Evolutionary conservation across 345 rosid species (phyloP).

Genomic region (Raphanus sativus): DNA sequence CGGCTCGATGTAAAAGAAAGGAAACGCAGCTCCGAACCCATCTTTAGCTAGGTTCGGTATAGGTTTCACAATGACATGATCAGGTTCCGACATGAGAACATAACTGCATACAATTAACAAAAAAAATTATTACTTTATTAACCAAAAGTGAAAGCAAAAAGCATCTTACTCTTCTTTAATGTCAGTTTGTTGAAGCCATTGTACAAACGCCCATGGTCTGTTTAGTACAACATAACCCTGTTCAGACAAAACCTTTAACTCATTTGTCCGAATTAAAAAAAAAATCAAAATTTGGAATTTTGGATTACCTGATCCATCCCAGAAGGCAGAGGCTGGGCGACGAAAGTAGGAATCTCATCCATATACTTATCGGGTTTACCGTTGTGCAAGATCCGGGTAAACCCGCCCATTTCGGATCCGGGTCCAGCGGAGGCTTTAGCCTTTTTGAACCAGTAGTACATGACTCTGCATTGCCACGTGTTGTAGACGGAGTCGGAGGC

Average conservation of each 20-base stretch:
- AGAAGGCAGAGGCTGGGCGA: slow-evolving; percentile 88
- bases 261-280: not conserved
- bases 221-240: slow-evolving; percentile 97
- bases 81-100: slow-evolving; percentile 95
- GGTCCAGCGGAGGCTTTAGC: slow-evolving; percentile 56
- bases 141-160: not conserved
- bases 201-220: slow-evolving; percentile 99
- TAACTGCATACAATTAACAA: slow-evolving; percentile 47
- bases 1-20: slow-evolving; percentile 97
- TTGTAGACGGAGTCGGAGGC: slow-evolving; percentile 93
- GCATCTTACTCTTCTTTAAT: slow-evolving; percentile 83
- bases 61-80: slow-evolving; percentile 89
- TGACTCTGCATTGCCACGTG: slow-evolving; percentile 95
- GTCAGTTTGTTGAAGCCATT: slow-evolving; percentile 87
- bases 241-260: not conserved
- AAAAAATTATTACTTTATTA: not conserved
- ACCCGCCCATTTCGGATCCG: slow-evolving; percentile 87
- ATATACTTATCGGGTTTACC: slow-evolving; percentile 81
- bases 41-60: slow-evolving; percentile 88
- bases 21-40: slow-evolving; percentile 90
- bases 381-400: slow-evolving; percentile 90
- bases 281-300: not conserved
- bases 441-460: slow-evolving; percentile 99
- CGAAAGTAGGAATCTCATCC: slow-evolving; percentile 97
- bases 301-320: slow-evolving; percentile 88